Base-by-base conservation (phyloP, 2,329 filamentous ascomycete genomes). In the Aspergillus quadricinctus region DNA sequence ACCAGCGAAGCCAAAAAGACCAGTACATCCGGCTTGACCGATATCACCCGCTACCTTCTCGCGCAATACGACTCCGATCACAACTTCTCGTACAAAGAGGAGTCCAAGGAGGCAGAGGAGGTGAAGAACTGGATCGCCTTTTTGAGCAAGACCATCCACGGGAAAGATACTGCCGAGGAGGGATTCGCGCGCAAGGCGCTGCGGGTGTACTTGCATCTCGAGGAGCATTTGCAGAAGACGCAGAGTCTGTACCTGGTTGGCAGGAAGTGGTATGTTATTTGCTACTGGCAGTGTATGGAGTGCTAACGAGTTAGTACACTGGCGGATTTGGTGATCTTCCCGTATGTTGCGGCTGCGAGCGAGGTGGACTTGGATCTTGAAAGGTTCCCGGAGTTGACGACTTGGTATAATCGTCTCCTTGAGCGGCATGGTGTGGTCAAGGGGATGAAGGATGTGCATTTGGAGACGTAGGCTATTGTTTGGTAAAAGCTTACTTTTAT, bases 321-420 rank as follows among this genome's bases (percentile, higher is more conserved):
- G 7, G 58, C 58, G 4, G 60, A 60, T 41, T 19, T 60, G 6
- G 37, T 43, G 1, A 29, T 54, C 21, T 51, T 60, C 21, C 55
- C 60, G 4, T 60, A 53, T 40, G 57, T 56, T 5, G 56, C 53
- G 2, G 52, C 55, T 3, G 60, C 58, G 14, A 35, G 43, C 4
- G 48, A 50, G 5, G n/a, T 41, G 9, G 50, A 43, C 1, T 50
- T 60, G 4, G 56, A 61, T 49, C 35, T 60, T 3, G 58, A 60
- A 48, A 35, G 48, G 10, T 58, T 61, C 31, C 55, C 59, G 2
- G 55, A 60, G 37, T 27, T 61, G 49, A 61, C 57, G 10, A 25
- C 27, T n/a, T 61, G 57, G 59, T 56, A 45, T 53, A 48, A 61
- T 49, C 57, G 57, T 11, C 43, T 23, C 23, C 23, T 60, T 27